Evolutionary conservation across 1,284 basidiomycete genomes (phyloP), one percentile per base, ranked within the genome.

Genomic region (Amylostereum chailletii): DNA sequence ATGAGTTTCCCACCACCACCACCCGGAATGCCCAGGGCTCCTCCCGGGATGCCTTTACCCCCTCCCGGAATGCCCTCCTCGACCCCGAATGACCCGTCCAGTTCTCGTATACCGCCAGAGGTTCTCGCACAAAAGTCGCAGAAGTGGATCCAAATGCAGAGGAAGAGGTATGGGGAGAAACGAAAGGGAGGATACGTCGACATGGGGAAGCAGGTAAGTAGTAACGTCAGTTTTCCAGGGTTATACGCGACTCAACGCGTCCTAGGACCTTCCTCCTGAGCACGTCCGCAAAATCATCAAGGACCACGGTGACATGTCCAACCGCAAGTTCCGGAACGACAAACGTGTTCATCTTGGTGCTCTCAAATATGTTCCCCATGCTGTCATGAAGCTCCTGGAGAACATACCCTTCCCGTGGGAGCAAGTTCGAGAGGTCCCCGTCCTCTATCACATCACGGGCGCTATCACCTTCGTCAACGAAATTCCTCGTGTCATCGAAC

Each of bases 321-420:
- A 91, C 65, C 81, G 90, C 65, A 94, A 94, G 72, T 99, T 97
- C 69, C 78, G 96, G 57, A 94, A 95, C 64, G 96, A 99, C 76
- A 99, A 99, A 73, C 91, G 96, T 57, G 96, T 98, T 43, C 95
- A 98, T 67, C 80, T 98, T 34, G 95, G 95, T 59, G 95, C 95
- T 47, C 80, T 99, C 62, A 98, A 98, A 72, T 99, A 99, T 68
- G 93, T 99, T 47, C 96, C 96, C 38, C 96, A 99, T 68, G 96
- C 96, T 39, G 94, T 99, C 56, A 91, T 99, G 87, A 99, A 99
- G 72, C 79, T 99, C 51, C 77, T 99, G 58, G 96, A 99, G 72
- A 99, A 99, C 71, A 94, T 99, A 62, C 96, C 96, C 49, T 95
- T 86, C 72, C 96, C 96, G 48, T 99, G 96, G 96, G 96, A 99